These are phyloP conservation scores for Noccaea bulbosa DNA, from an alignment of 345 rosid genomes.

Conservation along the genomic window DNA sequence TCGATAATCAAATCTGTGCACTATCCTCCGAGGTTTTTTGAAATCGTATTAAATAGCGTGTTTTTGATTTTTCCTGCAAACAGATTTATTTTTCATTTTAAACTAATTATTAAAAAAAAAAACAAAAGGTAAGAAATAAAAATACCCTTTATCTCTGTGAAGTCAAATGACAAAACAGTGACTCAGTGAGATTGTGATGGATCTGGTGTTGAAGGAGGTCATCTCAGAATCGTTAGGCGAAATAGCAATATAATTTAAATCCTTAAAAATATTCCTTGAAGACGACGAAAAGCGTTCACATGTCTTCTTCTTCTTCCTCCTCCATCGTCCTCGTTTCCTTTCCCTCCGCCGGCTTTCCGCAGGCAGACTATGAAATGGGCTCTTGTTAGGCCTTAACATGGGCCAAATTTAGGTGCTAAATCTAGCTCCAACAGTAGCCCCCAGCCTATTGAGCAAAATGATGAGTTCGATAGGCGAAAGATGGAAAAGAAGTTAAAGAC, in stretches of 20 bases:
- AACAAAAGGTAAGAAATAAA: no score
- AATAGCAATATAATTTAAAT: background rate
- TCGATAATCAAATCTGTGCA: conserved; percentile 15
- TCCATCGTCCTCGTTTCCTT: background rate
- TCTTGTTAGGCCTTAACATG: no score
- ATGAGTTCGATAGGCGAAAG: no score
- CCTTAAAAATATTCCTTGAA: conserved; percentile 30
- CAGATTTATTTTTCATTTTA: background rate
- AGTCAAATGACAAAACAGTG: conserved; percentile 22
- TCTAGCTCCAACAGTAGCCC: no score
- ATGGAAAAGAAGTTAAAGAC: no score
- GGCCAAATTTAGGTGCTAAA: no score
- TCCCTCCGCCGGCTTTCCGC: conserved; percentile 40
- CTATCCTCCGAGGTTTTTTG: background rate
- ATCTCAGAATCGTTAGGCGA: conserved; percentile 22
- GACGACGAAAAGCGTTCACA: conserved; percentile 47
- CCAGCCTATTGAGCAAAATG: no score
- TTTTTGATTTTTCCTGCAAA: background rate
- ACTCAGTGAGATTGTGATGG: conserved; percentile 7
- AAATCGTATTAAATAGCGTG: background rate
- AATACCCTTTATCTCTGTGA: background rate
- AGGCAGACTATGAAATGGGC: no score
- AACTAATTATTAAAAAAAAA: background rate
- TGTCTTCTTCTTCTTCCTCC: conserved; percentile 38
- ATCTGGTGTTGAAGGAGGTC: conserved; percentile 5